phyloP scores from a whole-genome alignment of 257 asterid genomes.

The Petrea volubilis region DNA sequence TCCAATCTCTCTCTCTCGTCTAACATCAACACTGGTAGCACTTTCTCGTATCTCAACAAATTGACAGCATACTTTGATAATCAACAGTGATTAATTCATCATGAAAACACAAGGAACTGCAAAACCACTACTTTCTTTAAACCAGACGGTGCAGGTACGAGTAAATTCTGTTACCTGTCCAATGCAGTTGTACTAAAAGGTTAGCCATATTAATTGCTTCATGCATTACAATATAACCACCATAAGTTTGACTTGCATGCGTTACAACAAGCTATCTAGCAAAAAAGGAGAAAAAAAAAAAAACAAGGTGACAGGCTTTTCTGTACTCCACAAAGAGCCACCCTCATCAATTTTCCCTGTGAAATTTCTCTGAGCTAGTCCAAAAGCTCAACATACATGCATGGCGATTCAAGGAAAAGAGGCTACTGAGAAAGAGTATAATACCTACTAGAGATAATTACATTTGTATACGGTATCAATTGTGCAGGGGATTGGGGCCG shows the following conservation, averaged over 20 bases:
- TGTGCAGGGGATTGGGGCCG: constrained; percentile 49
- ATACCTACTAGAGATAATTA: neutral
- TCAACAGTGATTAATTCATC: constrained; percentile 18
- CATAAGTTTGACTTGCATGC: neutral
- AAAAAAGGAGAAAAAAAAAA: too few species aligned
- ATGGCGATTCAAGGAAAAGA: neutral
- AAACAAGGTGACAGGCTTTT: neutral
- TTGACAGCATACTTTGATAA: too few species aligned
- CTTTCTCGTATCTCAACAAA: too few species aligned
- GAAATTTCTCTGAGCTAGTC: neutral
- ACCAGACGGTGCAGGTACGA: constrained; percentile 19
- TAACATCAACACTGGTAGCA: too few species aligned
- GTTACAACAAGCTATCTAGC: neutral
- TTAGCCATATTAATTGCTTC: constrained; percentile 12
- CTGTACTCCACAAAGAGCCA: constrained; percentile 1
- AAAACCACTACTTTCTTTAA: constrained; percentile 13
- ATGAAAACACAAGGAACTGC: constrained; percentile 15
- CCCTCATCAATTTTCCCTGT: neutral
- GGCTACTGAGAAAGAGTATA: neutral
- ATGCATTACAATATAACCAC: neutral
- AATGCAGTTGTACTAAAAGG: constrained; percentile 12
- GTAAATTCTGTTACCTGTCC: constrained; percentile 25
- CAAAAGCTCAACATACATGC: constrained; percentile 10
- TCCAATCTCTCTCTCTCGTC: too few species aligned
- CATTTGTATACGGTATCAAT: constrained; percentile 22